Evolutionary conservation across 768 basidiomycete genomes (phyloP).

Genomic region (Tricholoma sp.): DNA sequence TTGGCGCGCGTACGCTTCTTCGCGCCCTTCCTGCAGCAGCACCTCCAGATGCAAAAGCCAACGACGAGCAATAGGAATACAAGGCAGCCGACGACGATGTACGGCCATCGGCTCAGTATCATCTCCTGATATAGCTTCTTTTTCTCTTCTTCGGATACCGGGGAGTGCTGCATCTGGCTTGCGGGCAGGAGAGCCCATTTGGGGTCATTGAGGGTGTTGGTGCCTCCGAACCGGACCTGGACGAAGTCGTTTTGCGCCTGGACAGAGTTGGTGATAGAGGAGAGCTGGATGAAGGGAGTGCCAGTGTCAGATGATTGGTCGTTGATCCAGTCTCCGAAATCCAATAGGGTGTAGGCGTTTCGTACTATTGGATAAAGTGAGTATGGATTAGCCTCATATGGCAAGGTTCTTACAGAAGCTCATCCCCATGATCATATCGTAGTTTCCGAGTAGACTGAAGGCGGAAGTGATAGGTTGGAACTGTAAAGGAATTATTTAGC

Average conservation of each 20-base stretch:
- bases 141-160: conserved; percentile 58
- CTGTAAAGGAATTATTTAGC: conserved; percentile 27
- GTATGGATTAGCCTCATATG: not conserved
- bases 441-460: conserved; percentile 71
- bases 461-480: conserved; percentile 83
- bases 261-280: conserved; percentile 49
- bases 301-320: conserved; percentile 38
- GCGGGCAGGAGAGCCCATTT: conserved; percentile 58
- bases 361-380: conserved; percentile 47
- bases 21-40: conserved; percentile 43
- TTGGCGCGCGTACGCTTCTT: conserved; percentile 10
- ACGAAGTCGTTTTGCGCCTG: conserved; percentile 65
- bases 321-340: conserved; percentile 66
- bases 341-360: conserved; percentile 66
- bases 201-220: conserved; percentile 48
- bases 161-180: conserved; percentile 55
- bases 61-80: conserved; percentile 39
- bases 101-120: conserved; percentile 69
- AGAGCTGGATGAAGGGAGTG: conserved; percentile 66
- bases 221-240: conserved; percentile 51
- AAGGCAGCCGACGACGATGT: conserved; percentile 60
- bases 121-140: conserved; percentile 60
- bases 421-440: conserved; percentile 83
- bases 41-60: conserved; percentile 53
- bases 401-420: conserved; percentile 51